Evolutionary conservation across 2,329 filamentous ascomycete species (phyloP), one percentile per base, ranked within the genome.

Genomic region (Pezicula neosporulosa): DNA sequence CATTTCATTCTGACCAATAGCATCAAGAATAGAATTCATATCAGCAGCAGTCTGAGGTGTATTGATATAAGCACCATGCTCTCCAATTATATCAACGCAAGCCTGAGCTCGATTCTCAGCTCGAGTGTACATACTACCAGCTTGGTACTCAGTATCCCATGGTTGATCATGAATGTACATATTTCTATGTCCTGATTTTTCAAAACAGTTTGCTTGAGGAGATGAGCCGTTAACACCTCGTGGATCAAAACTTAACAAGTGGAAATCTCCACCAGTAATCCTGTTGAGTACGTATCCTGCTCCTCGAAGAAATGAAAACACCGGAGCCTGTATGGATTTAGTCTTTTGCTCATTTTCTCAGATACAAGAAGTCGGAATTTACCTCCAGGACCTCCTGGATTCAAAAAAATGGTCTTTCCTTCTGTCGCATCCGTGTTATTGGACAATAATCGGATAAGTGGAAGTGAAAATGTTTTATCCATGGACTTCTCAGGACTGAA

Each of bases 41-140:
- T 79, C 76, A 30, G 75, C 72, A 9, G 74, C 76, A 1, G 73
- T 75, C 58, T 77, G 75, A 0, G 74, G 75, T 0, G 76, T 78
- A 50, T 77, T 77, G 52, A 77, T 63, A 53, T 77, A 76, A 7
- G 55, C 56, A 3, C 69, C 72, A 53, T 76, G 62, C 44, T 75
- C 72, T 0, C 72, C 74, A 67, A 72, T 73, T 1, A 63, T 74
- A 10, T 78, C 74, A 4, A 58, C 53, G 44, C 75, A 77, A 0
- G 72, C 69, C 10, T 61, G 63, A 3, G 66, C 74, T 45, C 65
- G 70, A 50, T 73, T 75, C 18, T 67, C 58, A 1, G 72, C 62
- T 70, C 70, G 74, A 0, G 72, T 69, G 41, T 66, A 77, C 19
- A 72, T 60, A 43, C 72, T 67, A 19, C 59, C 53, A 46, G 58